Percentiles rank a stretch among this genome's conserved stretches.
Conservation (phyloP, 768 basidiomycete genomes). For the Pisolithus orientalis region DNA sequence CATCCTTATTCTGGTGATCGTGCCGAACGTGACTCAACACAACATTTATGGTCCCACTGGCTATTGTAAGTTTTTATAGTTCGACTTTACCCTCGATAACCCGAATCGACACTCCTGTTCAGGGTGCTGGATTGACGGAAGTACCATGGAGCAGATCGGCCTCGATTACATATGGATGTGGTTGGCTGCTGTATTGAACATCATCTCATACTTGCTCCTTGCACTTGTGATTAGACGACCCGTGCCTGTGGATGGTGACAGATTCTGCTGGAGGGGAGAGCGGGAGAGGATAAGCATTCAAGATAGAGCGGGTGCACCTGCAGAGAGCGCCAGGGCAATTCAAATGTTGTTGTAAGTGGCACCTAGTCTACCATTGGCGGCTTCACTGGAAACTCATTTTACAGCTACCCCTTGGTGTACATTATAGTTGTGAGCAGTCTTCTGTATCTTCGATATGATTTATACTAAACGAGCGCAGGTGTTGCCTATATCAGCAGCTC, state of each 20-base stretch:
- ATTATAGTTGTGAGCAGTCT: slow-evolving; percentile 25
- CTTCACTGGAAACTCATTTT: slow-evolving; percentile 1
- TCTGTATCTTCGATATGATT: neutral
- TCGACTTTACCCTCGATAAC: neutral
- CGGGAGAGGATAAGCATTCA: slow-evolving; percentile 7
- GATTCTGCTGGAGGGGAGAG: slow-evolving; percentile 13
- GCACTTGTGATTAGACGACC: slow-evolving; percentile 25
- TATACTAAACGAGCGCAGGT: slow-evolving; percentile 11
- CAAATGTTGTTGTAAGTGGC: slow-evolving; percentile 44
- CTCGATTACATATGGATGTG: slow-evolving; percentile 52
- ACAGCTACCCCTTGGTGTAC: slow-evolving; percentile 43
- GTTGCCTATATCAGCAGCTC: slow-evolving; percentile 35
- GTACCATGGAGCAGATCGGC: slow-evolving; percentile 34
- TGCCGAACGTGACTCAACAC: slow-evolving; percentile 28
- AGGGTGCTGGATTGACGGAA: slow-evolving; percentile 48
- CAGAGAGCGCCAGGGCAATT: slow-evolving; percentile 30
- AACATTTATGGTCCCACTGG: slow-evolving; percentile 31
- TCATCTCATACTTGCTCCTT: too few species aligned
- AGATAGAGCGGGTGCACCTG: neutral
- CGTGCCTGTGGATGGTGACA: slow-evolving; percentile 27
- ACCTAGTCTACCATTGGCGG: neutral
- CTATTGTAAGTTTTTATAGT: slow-evolving; percentile 4
- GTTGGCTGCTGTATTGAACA: slow-evolving; percentile 7
- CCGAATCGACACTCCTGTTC: neutral
- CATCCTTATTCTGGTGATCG: slow-evolving; percentile 29